phyloP scores from a whole-genome alignment of 768 basidiomycete species.

The Kwoniella newhampshirensis region DNA sequence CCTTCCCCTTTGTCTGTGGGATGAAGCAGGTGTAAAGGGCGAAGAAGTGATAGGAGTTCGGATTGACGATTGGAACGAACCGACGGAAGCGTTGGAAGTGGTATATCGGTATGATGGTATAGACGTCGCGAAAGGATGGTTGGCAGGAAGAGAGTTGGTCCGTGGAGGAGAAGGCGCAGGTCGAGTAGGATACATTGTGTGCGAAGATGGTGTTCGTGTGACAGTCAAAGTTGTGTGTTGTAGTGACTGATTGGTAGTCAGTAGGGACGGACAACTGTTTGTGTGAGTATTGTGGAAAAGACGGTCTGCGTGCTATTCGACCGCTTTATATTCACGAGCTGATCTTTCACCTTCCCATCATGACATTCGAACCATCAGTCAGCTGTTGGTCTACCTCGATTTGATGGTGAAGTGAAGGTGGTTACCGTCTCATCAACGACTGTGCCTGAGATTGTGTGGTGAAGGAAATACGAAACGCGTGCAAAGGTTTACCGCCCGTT shows the following conservation, averaged over 20 bases:
- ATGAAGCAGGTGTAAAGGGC: slow-evolving; percentile 1
- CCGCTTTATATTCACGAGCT: no score
- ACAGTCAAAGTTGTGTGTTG: no score
- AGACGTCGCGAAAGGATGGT: slow-evolving; percentile 26
- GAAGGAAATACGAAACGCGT: slow-evolving; percentile 1
- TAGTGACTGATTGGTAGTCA: no score
- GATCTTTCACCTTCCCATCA: no score
- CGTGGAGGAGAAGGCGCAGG: slow-evolving; percentile 17
- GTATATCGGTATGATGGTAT: slow-evolving; percentile 1
- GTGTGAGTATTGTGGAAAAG: not conserved
- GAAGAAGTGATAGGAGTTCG: not conserved
- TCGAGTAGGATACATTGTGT: slow-evolving; percentile 14
- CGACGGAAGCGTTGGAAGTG: not conserved
- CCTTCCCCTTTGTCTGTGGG: not conserved
- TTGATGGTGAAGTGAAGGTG: not conserved
- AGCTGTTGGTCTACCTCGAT: slow-evolving; percentile 7
- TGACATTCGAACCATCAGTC: no score
- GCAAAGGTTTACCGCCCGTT: no score
- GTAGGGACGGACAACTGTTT: no score
- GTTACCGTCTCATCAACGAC: not conserved
- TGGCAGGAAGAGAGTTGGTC: not conserved
- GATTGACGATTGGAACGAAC: not conserved
- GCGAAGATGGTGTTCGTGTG: not conserved
- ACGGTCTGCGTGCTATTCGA: no score
- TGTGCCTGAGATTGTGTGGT: slow-evolving; percentile 1